These are phyloP conservation scores for Glarea lozoyensis DNA, from an alignment of 495 filamentous ascomycete species.

Conservation along the genomic window DNA sequence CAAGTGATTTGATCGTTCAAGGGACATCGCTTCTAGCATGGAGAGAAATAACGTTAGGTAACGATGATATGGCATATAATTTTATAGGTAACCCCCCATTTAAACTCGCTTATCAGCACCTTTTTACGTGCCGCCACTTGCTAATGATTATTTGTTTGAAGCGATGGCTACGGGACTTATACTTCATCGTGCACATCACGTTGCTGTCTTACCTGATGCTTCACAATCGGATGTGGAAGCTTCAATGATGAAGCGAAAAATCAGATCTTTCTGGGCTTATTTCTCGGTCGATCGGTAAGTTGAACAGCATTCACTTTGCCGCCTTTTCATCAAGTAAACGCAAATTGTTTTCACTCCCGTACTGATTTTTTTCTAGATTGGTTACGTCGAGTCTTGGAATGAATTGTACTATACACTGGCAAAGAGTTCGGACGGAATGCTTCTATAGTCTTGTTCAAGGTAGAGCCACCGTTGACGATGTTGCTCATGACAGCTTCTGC, in stretches of 20 bases:
- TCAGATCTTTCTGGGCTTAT: constrained; percentile 7
- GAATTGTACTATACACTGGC: neutral
- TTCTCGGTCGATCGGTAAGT: constrained; percentile 6
- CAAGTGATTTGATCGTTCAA: neutral
- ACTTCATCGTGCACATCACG: neutral
- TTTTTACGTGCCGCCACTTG: too few relatives aligned
- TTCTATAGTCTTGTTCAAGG: neutral
- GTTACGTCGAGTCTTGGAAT: neutral
- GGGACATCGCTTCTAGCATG: neutral
- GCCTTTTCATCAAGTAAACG: too few relatives aligned
- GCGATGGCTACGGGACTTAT: constrained; percentile 7
- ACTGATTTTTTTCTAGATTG: neutral
- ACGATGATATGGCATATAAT: neutral
- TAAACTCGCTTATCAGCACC: too few relatives aligned
- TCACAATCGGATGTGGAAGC: neutral
- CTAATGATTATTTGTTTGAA: neutral
- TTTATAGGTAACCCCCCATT: neutral
- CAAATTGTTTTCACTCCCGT: too few relatives aligned
- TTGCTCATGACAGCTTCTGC: neutral
- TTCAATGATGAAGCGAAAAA: neutral
- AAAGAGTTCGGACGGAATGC: neutral
- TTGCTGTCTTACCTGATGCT: neutral
- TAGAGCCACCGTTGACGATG: neutral
- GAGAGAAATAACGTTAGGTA: neutral
- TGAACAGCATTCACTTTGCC: too few relatives aligned